These are phyloP conservation scores for Rhodotorula paludigena DNA, from an alignment of 768 basidiomycete species.

Conservation along the genomic window DNA sequence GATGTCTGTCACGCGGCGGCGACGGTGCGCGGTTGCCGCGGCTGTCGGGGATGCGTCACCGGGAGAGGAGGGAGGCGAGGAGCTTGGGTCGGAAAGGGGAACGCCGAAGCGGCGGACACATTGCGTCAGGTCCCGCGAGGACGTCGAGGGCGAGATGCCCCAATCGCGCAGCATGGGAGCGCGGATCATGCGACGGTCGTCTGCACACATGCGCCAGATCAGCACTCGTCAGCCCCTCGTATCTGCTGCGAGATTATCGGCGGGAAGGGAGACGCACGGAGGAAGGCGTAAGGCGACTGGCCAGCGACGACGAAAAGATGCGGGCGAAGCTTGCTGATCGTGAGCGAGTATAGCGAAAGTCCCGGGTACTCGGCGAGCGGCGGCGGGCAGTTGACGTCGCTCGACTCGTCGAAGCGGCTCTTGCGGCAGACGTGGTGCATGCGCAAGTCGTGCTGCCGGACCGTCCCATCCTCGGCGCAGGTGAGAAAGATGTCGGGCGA, in stretches of 20 bases:
- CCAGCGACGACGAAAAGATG: constrained; percentile 42
- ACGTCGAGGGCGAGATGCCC: constrained; percentile 3
- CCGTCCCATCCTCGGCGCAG: constrained; percentile 41
- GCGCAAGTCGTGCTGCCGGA: constrained; percentile 18
- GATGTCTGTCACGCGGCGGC: too few species aligned
- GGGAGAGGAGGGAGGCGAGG: too few species aligned
- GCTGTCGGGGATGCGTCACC: too few species aligned
- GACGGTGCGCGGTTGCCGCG: too few species aligned
- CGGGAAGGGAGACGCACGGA: constrained; percentile 16
- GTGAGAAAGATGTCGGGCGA: constrained; percentile 37
- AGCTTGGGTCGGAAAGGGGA: not conserved
- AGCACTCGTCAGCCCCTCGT: not conserved
- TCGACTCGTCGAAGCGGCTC: not conserved
- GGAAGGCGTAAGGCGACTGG: constrained; percentile 35
- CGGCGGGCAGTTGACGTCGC: constrained; percentile 7
- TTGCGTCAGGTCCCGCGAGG: constrained; percentile 19
- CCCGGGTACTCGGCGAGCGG: constrained; percentile 32
- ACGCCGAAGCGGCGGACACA: constrained; percentile 43
- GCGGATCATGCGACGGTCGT: constrained; percentile 41
- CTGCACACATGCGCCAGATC: not conserved
- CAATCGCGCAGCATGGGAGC: constrained; percentile 19
- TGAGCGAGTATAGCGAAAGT: constrained; percentile 37
- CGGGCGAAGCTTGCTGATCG: constrained; percentile 32
- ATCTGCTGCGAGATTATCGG: too few species aligned
- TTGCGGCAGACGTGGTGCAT: not conserved